Base-by-base conservation (phyloP, 2,329 filamentous ascomycete genomes). In the Diaporthe caulivora region DNA sequence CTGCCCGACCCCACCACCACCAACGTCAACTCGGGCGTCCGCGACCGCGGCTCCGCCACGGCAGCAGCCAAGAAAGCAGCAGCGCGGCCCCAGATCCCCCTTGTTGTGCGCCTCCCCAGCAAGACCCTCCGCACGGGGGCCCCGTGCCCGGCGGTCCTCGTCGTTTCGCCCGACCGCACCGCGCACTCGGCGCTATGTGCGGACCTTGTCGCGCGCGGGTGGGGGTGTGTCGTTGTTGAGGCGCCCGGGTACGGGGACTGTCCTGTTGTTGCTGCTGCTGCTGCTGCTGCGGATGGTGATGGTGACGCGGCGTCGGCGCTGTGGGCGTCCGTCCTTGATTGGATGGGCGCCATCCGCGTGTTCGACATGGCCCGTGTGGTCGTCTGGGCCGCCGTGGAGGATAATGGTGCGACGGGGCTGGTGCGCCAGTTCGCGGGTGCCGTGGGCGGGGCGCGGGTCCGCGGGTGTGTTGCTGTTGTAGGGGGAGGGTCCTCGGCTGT, bases 161-260 rank as follows among this genome's bases (percentile, higher is more conserved):
- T 92, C 6, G 86, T 92, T 77, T 91, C 89, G 78, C 90, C 89
- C 5, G 91, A 92, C 79, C 81, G 90, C 18, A 90, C 90, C 0
- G 91, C 92, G 79, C 91, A 92, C 80, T 91, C 90, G 7, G 82
- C 83, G 69, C 86, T 91, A 1, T 88, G 86, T 54, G 84, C 92
- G 71, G 90, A 92, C 81, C 91, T 93, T 77, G 81, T 92, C 7
- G 80, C 84, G 3, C 87, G 91, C 57, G 91, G 91, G 4, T 93
- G 91, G 91, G 91, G 86, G 0, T 84, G 83, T 11, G 86, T 93
- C 1, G 87, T 92, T 26, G 86, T 86, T 9, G 92, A 93, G 81
- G 91, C 92, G 72, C 91, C 91, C 0, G 91, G 91, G 0, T 92
- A 90, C 4, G 92, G 90, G 6, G 92, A 94, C 79, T 93, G 88